Conservation (phyloP, 1,139 yeast species). For the Suhomyces panamericanus region DNA sequence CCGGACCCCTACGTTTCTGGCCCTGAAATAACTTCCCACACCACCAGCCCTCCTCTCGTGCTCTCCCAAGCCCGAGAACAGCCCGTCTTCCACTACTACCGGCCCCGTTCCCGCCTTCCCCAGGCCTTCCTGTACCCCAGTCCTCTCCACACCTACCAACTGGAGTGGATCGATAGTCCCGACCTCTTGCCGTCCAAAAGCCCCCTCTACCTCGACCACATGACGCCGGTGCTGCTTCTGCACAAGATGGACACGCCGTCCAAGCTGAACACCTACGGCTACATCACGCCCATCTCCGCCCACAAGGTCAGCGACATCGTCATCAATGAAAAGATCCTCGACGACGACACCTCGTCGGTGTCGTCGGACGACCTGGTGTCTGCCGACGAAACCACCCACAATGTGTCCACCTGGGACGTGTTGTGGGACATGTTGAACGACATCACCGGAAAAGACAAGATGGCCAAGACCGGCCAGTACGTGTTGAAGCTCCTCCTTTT, state of each 20-base stretch:
- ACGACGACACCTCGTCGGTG: conserved; percentile 10
- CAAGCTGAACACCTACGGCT: conserved; percentile 19
- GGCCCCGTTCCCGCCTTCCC: conserved; percentile 1
- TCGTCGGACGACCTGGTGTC: conserved; percentile 6
- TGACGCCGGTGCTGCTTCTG: conserved; percentile 4
- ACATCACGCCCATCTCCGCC: conserved; percentile 29
- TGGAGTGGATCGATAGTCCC: conserved; percentile 43
- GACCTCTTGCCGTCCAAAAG: conserved; percentile 26
- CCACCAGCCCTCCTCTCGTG: not conserved
- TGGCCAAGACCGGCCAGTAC: conserved; percentile 66
- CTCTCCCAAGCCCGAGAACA: not conserved
- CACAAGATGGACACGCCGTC: conserved; percentile 26
- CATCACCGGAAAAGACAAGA: conserved; percentile 67
- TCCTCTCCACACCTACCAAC: conserved; percentile 21
- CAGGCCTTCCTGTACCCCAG: conserved; percentile 8
- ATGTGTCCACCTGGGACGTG: conserved; percentile 34
- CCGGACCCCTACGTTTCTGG: not conserved
- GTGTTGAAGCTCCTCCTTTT: conserved; percentile 52
- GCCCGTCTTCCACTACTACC: not conserved
- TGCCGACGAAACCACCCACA: not conserved
- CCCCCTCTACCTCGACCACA: conserved; percentile 6
- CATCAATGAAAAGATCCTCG: conserved; percentile 8
- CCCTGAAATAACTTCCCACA: not conserved
- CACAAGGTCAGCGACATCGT: conserved; percentile 15
- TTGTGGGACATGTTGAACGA: conserved; percentile 53